phyloP scores from a whole-genome alignment of 495 filamentous ascomycete species.

The Penicillium diatomitis region DNA sequence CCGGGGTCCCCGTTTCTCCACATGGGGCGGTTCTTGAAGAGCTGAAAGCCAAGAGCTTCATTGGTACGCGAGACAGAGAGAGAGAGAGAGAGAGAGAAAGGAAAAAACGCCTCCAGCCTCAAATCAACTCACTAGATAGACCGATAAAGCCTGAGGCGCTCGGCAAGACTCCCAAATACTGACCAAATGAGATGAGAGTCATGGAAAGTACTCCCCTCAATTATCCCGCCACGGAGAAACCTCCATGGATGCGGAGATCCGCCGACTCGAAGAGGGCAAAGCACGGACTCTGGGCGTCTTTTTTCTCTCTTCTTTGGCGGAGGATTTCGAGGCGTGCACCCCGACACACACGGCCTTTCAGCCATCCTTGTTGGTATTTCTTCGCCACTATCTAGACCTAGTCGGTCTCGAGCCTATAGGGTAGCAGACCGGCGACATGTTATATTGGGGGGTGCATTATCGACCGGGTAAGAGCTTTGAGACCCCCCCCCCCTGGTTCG shows the following conservation, averaged over 20 bases:
- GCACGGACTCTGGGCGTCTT: background rate
- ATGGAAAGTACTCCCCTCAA: background rate
- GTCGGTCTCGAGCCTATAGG: background rate
- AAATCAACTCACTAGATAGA: no score
- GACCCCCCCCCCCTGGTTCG: background rate
- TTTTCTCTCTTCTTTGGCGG: no score
- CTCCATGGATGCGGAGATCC: slow-evolving; percentile 1
- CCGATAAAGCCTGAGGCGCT: no score
- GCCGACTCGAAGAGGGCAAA: background rate
- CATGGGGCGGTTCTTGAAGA: no score
- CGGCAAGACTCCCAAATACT: no score
- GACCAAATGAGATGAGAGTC: no score
- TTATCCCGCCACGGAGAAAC: slow-evolving; percentile 3
- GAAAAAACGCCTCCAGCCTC: no score
- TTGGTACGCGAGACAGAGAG: no score
- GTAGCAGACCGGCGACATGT: background rate
- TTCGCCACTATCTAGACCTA: background rate
- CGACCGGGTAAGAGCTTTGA: background rate
- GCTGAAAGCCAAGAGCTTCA: no score
- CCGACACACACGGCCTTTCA: background rate
- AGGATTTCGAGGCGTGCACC: no score
- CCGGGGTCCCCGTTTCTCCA: no score
- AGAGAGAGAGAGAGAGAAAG: no score
- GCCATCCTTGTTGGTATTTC: background rate
- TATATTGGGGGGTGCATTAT: background rate